These are phyloP conservation scores for Celoporthe dispersa DNA, from an alignment of 2,329 filamentous ascomycete species.

Conservation along the genomic window DNA sequence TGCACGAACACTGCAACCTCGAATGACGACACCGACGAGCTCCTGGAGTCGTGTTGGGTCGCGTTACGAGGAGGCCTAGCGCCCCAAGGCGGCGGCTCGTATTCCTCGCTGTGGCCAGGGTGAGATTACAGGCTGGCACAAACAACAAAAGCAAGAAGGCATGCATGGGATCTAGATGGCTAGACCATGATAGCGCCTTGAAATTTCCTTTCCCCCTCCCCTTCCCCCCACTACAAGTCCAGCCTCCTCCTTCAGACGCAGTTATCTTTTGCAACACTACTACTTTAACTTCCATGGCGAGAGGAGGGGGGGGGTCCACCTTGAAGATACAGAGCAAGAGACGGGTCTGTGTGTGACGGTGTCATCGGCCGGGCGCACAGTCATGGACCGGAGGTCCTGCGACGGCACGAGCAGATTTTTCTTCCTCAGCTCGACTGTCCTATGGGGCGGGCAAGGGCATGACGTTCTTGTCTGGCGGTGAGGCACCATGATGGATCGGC, in stretches of 20 bases:
- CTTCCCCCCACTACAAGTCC: background rate
- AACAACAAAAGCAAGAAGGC: background rate
- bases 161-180: background rate
- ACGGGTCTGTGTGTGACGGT: background rate
- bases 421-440: background rate
- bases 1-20: background rate
- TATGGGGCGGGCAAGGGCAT: background rate
- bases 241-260: background rate
- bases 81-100: background rate
- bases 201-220: no score
- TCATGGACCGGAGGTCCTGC: background rate
- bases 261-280: no score
- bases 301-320: background rate
- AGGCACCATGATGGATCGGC: background rate
- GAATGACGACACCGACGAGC: background rate
- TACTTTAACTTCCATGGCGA: no score
- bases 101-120: background rate
- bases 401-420: background rate
- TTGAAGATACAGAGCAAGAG: background rate
- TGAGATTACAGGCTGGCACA: background rate
- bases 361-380: background rate
- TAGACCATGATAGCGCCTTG: background rate
- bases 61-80: background rate
- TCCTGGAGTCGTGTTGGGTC: background rate
- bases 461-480: background rate